These are phyloP conservation scores for Yamadazyma nakazawae DNA, from an alignment of 805 yeast species.

Conservation along the genomic window DNA sequence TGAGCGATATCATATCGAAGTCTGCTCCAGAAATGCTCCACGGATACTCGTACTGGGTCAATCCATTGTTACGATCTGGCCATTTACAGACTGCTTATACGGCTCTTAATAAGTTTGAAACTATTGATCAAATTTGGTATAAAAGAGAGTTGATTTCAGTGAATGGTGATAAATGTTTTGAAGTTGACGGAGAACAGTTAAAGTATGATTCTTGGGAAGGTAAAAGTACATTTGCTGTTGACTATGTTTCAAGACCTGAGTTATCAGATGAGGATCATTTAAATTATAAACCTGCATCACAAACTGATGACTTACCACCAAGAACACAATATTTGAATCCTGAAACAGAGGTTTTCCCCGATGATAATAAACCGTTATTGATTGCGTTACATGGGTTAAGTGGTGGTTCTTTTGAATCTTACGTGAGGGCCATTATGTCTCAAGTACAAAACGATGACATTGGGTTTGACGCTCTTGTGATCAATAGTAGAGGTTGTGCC, in stretches of 20 bases:
- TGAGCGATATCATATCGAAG: conserved; percentile 32
- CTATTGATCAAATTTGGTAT: conserved; percentile 41
- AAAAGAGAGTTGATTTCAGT: conserved; percentile 41
- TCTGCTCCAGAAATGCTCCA: conserved; percentile 40
- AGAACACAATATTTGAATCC: conserved; percentile 60
- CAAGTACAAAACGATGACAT: conserved; percentile 38
- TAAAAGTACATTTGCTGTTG: conserved; percentile 47
- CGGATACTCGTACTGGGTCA: conserved; percentile 38
- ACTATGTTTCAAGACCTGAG: conserved; percentile 32
- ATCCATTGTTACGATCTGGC: conserved; percentile 48
- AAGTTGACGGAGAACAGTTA: conserved; percentile 24
- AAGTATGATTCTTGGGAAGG: conserved; percentile 42
- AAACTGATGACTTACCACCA: conserved; percentile 60
- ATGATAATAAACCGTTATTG: conserved; percentile 52
- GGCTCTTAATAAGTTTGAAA: conserved; percentile 41
- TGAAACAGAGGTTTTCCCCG: conserved; percentile 36
- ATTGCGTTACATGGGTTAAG: conserved; percentile 70
- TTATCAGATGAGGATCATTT: conserved; percentile 20
- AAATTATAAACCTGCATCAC: conserved; percentile 39
- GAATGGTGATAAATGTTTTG: conserved; percentile 23
- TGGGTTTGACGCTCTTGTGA: conserved; percentile 53
- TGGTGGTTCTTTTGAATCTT: conserved; percentile 79
- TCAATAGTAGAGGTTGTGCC: conserved; percentile 76
- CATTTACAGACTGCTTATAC: conserved; percentile 50
- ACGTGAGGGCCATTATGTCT: conserved; percentile 54